These are phyloP conservation scores for Colletotrichum sojae DNA, from an alignment of 2,329 filamentous ascomycete species.

Conservation along the genomic window DNA sequence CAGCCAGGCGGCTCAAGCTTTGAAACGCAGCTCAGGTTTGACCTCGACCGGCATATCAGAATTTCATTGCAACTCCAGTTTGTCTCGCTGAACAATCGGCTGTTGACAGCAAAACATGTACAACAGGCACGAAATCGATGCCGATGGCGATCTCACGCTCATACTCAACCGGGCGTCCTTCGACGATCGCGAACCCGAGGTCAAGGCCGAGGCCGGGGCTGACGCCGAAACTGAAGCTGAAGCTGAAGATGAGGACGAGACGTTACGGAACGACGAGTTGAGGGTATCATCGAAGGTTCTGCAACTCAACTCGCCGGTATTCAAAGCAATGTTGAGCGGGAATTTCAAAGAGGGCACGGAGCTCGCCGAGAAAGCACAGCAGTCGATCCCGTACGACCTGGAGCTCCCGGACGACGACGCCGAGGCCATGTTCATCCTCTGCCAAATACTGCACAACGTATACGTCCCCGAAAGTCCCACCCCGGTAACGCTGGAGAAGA, in stretches of 20 bases:
- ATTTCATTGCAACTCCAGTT: background rate
- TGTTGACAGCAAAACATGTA: background rate
- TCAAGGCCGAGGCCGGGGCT: too few species aligned
- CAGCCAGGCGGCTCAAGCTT: background rate
- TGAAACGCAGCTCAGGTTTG: background rate
- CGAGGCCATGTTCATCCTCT: slow-evolving; percentile 48
- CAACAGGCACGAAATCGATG: slow-evolving; percentile 24
- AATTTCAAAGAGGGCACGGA: slow-evolving; percentile 43
- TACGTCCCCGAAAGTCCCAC: slow-evolving; percentile 45
- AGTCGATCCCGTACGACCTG: slow-evolving; percentile 17
- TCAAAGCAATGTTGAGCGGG: slow-evolving; percentile 45
- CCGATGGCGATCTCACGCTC: slow-evolving; percentile 42
- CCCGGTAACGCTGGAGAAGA: slow-evolving; percentile 45
- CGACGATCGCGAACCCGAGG: background rate
- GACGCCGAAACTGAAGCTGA: background rate
- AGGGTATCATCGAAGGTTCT: slow-evolving; percentile 43
- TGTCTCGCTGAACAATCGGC: background rate
- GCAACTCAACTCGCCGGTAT: slow-evolving; percentile 45
- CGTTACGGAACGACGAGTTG: slow-evolving; percentile 25
- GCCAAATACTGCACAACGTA: slow-evolving; percentile 50
- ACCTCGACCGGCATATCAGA: background rate
- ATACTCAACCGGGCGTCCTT: slow-evolving; percentile 11
- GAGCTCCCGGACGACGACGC: slow-evolving; percentile 49
- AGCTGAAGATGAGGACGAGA: slow-evolving; percentile 27
- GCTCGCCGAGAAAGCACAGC: slow-evolving; percentile 17